Conservation (phyloP, 78 protist species). For the Corallochytrium limacisporum region DNA sequence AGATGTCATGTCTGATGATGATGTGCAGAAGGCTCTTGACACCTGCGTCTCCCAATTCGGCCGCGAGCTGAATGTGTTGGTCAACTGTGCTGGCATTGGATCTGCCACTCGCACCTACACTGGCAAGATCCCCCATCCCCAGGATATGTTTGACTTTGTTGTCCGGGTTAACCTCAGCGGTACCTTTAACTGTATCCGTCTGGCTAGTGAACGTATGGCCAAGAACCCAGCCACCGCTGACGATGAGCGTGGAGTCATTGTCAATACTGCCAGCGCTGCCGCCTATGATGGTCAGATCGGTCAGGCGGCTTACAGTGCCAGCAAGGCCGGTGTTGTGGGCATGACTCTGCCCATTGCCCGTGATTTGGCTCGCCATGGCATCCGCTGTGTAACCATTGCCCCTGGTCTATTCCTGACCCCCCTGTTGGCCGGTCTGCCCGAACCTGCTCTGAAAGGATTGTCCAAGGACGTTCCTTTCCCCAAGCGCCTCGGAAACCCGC, state of each 20-base stretch:
- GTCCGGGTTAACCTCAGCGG: slow-evolving; percentile 46
- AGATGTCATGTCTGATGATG: neutral
- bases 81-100: slow-evolving; percentile 65
- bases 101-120: neutral
- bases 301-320: slow-evolving; percentile 62
- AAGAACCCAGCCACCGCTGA: slow-evolving; percentile 16
- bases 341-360: slow-evolving; percentile 2
- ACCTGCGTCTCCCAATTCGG: slow-evolving; percentile 30
- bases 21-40: slow-evolving; percentile 20
- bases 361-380: slow-evolving; percentile 31
- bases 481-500: slow-evolving; percentile 34
- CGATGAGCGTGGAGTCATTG: slow-evolving; percentile 51
- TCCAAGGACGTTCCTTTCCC: slow-evolving; percentile 34
- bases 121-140: neutral
- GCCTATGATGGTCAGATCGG: slow-evolving; percentile 65
- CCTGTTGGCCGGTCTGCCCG: slow-evolving; percentile 9
- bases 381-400: slow-evolving; percentile 53
- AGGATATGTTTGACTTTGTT: neutral
- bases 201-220: slow-evolving; percentile 26
- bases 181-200: slow-evolving; percentile 43
- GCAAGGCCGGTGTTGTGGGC: slow-evolving; percentile 27
- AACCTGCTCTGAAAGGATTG: slow-evolving; percentile 23
- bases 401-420: slow-evolving; percentile 40
- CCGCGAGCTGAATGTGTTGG: slow-evolving; percentile 36
- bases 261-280: slow-evolving; percentile 55